These are phyloP conservation scores for Candida rishiriensis DNA, from an alignment of 805 yeast species.

Conservation along the genomic window DNA sequence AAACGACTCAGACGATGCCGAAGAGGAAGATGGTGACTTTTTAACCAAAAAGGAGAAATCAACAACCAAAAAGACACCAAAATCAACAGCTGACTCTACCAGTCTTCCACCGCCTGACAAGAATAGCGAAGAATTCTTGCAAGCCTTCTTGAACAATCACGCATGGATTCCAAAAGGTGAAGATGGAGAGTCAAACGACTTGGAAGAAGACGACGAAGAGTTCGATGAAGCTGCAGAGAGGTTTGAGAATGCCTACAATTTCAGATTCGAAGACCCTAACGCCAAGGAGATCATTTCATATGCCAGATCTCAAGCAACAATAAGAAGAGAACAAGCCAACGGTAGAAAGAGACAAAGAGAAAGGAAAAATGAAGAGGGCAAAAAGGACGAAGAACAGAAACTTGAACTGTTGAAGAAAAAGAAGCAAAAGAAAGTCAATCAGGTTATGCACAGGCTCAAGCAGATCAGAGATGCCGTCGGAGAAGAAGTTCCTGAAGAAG, in stretches of 20 bases:
- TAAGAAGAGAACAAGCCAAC: conserved; percentile 73
- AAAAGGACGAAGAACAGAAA: conserved; percentile 47
- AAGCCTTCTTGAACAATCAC: conserved; percentile 65
- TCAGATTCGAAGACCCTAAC: conserved; percentile 89
- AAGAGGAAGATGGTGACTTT: conserved; percentile 40
- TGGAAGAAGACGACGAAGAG: conserved; percentile 71
- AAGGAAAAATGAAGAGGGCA: conserved; percentile 51
- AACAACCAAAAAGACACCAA: conserved; percentile 17
- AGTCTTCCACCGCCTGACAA: conserved; percentile 61
- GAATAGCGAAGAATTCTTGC: conserved; percentile 66
- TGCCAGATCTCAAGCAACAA: conserved; percentile 90
- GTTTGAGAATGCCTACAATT: conserved; percentile 90
- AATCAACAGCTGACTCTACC: conserved; percentile 15
- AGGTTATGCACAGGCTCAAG: conserved; percentile 65
- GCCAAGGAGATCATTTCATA: conserved; percentile 89
- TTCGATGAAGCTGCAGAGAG: conserved; percentile 90
- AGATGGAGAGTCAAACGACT: conserved; percentile 36
- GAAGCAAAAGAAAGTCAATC: conserved; percentile 71
- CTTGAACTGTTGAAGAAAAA: conserved; percentile 63
- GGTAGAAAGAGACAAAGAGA: conserved; percentile 82
- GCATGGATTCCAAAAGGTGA: conserved; percentile 88
- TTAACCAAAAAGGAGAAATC: conserved; percentile 57
- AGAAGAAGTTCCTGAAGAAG: conserved; percentile 53
- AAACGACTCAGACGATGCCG: conserved; percentile 40
- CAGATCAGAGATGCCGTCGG: conserved; percentile 68